Base-by-base conservation (phyloP, 2,329 filamentous ascomycete genomes). In the Trichoderma sp. region DNA sequence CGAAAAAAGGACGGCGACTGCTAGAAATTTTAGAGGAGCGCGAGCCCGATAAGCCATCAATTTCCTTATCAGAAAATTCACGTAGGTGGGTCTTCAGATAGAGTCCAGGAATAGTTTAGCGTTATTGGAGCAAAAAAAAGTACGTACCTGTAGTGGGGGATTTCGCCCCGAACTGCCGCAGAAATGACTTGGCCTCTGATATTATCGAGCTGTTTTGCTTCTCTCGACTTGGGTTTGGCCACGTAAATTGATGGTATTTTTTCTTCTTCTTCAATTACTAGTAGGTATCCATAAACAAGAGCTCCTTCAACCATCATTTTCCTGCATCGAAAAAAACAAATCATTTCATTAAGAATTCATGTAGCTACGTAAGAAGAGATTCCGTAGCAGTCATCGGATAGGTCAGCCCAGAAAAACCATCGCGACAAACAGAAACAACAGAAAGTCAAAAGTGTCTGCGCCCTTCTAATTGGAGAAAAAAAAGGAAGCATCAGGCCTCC, bases 381-480 rank as follows among this genome's bases (percentile, higher is more conserved):
- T 73, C 77, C 76, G 75, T 76, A 80, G 77, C 75, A 77, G 77
- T 78, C 76, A 76, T 80, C 76, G 73, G 75, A 79, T 75, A 76
- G 77, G 79, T 77, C 75, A 77, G 76, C 74, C 77, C 75, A 75
- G 76, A 72, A 76, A 75, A 76, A 76, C 75, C 75, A 74, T 79
- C 76, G 76, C 79, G 75, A 78, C 75, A 79, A 78, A 73, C 79
- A 72, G 77, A 74, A 78, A 79, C 76, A 80, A 78, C 79, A 76
- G 77, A 79, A 79, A 80, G 76, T 74, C 74, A 76, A 78, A 64
- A 79, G 75, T 77, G 77, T 78, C 76, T 77, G 77, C 78, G 78
- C 79, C 79, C 47, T 77, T 81, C 78, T 80, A 76, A 77, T 78
- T 78, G 80, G 64, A 59, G 55, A 73, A 79, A 77, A 77, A 72